Evolutionary conservation across 306 rosid species (phyloP).

Genomic region (Begonia loranthoides): DNA sequence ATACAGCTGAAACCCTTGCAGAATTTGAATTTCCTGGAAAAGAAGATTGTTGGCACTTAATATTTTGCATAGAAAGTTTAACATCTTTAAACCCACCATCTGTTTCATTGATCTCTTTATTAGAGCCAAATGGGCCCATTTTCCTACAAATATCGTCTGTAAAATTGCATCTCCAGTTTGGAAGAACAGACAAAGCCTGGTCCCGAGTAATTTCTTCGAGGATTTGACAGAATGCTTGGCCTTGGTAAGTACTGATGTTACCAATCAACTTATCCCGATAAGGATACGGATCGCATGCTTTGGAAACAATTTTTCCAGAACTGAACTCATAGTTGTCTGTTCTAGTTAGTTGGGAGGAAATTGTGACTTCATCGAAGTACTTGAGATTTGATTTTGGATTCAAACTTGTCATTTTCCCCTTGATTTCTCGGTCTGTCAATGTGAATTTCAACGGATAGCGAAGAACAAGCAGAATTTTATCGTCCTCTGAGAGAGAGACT

Average conservation of each 20-base stretch:
- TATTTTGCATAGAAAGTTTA: conserved; percentile 54
- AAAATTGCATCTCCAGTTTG: conserved; percentile 76
- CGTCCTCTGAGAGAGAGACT: conserved; percentile 58
- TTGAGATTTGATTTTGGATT: conserved; percentile 53
- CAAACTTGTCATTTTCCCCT: conserved; percentile 66
- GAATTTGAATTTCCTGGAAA: conserved; percentile 20
- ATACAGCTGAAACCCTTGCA: conserved; percentile 60
- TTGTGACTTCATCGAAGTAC: conserved; percentile 57
- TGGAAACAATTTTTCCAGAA: conserved; percentile 40
- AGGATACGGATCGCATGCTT: conserved; percentile 76
- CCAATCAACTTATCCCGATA: conserved; percentile 31
- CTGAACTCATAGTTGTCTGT: conserved; percentile 29
- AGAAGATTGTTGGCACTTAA: conserved; percentile 39
- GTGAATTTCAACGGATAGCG: conserved; percentile 57
- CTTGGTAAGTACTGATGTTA: conserved; percentile 37
- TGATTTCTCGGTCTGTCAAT: conserved; percentile 47
- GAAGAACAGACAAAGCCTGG: conserved; percentile 52
- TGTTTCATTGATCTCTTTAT: conserved; percentile 44
- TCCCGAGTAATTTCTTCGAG: conserved; percentile 50
- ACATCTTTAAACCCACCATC: conserved; percentile 78
- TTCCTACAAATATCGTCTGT: conserved; percentile 65
- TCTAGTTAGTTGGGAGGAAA: conserved; percentile 57
- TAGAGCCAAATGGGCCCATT: conserved; percentile 59
- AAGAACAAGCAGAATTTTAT: conserved; percentile 58
- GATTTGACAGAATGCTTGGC: conserved; percentile 46